phyloP scores from a whole-genome alignment of 2,329 filamentous ascomycete genomes.

The Paraphaeosphaeria minitans region DNA sequence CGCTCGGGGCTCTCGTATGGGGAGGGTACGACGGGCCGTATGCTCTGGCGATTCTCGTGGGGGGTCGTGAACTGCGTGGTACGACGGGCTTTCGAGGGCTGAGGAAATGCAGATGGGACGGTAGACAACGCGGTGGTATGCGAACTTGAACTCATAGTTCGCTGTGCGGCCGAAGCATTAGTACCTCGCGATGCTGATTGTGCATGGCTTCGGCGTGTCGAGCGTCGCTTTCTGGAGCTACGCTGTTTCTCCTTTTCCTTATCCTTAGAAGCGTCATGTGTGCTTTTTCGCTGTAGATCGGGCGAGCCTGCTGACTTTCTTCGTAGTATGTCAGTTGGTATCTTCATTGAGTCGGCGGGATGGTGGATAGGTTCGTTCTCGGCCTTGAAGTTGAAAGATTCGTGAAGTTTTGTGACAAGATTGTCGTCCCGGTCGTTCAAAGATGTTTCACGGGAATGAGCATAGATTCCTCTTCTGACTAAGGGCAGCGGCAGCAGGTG shows the following conservation, averaged over 20 bases:
- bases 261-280: slow-evolving; percentile 26
- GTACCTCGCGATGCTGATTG: slow-evolving; percentile 37
- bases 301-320: slow-evolving; percentile 38
- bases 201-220: slow-evolving; percentile 34
- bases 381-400: slow-evolving; percentile 45
- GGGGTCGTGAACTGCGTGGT: slow-evolving; percentile 34
- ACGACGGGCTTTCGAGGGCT: slow-evolving; percentile 32
- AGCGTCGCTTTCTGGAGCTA: slow-evolving; percentile 34
- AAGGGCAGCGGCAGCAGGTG: slow-evolving; percentile 41
- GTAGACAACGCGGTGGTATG: slow-evolving; percentile 47
- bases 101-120: slow-evolving; percentile 46
- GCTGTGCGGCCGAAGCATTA: slow-evolving; percentile 31
- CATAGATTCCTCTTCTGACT: slow-evolving; percentile 27
- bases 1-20: slow-evolving; percentile 32
- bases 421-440: slow-evolving; percentile 46
- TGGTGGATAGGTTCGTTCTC: slow-evolving; percentile 44
- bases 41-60: slow-evolving; percentile 45
- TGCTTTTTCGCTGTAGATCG: slow-evolving; percentile 34
- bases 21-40: slow-evolving; percentile 46
- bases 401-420: slow-evolving; percentile 46
- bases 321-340: slow-evolving; percentile 48
- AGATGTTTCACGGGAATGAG: slow-evolving; percentile 45
- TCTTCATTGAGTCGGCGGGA: slow-evolving; percentile 52
- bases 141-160: slow-evolving; percentile 44
- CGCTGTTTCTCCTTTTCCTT: slow-evolving; percentile 32